phyloP scores from a whole-genome alignment of 2,329 filamentous ascomycete genomes.

The Ceratocystis smalleyi region DNA sequence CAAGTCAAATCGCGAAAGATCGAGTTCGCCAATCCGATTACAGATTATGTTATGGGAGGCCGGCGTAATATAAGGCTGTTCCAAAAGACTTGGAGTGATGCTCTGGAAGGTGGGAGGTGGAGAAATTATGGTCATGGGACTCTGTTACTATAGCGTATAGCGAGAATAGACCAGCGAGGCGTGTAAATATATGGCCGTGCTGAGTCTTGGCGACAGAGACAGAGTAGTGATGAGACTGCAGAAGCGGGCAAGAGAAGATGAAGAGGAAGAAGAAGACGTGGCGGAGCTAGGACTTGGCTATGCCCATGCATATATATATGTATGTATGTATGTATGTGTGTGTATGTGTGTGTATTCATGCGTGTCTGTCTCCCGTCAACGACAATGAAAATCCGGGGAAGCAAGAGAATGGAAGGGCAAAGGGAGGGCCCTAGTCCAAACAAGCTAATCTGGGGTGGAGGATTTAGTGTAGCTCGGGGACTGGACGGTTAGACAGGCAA shows the following conservation, averaged over 20 bases:
- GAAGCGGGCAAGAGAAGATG: too few species aligned
- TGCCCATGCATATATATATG: neutral
- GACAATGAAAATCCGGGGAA: slow-evolving; percentile 7
- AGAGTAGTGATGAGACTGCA: neutral
- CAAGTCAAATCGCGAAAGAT: neutral
- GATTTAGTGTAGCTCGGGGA: neutral
- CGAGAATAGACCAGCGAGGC: neutral
- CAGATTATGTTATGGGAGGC: neutral
- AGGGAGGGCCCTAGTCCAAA: slow-evolving; percentile 2
- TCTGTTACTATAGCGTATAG: neutral
- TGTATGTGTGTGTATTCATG: neutral
- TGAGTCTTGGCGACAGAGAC: neutral
- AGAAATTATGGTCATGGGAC: slow-evolving; percentile 7
- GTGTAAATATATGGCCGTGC: neutral
- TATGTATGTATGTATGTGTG: neutral
- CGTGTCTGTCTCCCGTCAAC: neutral
- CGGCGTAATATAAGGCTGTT: neutral
- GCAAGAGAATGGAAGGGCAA: neutral
- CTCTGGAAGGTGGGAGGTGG: slow-evolving; percentile 2
- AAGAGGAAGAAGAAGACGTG: neutral
- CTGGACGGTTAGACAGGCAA: neutral
- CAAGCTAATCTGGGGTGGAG: neutral
- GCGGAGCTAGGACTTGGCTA: neutral
- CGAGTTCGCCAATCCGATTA: neutral
- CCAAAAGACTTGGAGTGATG: neutral